These are phyloP conservation scores for Mycena polygramma DNA, from an alignment of 768 basidiomycete genomes.

Conservation along the genomic window DNA sequence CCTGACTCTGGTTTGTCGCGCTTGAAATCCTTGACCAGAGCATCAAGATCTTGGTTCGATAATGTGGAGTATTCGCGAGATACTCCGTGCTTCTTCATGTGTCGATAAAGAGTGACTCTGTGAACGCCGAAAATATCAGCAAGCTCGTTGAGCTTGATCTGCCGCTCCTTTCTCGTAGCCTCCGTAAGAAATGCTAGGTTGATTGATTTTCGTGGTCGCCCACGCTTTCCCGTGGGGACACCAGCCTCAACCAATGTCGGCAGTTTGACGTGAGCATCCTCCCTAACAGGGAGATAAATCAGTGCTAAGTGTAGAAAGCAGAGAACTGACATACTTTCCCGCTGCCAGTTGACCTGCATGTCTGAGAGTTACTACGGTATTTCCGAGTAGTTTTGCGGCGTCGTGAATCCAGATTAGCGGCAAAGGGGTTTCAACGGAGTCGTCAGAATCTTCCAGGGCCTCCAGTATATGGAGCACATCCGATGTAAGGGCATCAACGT, in stretches of 20 bases:
- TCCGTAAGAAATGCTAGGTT: conserved; percentile 1
- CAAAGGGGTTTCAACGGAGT: background rate
- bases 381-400: background rate
- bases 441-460: background rate
- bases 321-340: conserved; percentile 1
- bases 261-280: background rate
- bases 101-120: background rate
- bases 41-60: background rate
- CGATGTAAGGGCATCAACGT: conserved; percentile 4
- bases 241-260: background rate
- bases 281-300: no score
- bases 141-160: conserved; percentile 11
- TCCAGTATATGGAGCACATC: background rate
- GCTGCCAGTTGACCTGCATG: conserved; percentile 2
- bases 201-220: background rate
- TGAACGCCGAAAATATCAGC: background rate
- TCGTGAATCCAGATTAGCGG: background rate
- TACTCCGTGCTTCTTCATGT: background rate
- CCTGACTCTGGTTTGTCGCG: conserved; percentile 30
- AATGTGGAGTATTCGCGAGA: background rate
- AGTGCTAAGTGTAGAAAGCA: no score
- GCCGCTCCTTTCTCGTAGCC: background rate
- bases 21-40: background rate
- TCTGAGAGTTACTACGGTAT: background rate
- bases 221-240: background rate